Evolutionary conservation across 1,284 basidiomycete species (phyloP), one percentile per base, ranked within the genome.

Genomic region (Rhizoctonia solani): DNA sequence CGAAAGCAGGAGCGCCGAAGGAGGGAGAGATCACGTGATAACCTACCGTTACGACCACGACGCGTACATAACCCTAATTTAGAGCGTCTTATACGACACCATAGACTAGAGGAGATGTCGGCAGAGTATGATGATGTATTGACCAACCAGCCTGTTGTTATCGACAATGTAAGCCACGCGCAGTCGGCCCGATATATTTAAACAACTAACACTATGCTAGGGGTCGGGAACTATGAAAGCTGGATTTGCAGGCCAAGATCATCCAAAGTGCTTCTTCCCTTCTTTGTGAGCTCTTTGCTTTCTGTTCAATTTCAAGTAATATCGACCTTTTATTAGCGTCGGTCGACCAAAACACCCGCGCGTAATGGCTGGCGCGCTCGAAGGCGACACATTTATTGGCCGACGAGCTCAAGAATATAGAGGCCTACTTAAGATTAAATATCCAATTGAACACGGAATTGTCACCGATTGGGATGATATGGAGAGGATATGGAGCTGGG

Each of bases 391-490:
- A 52, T 98, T 97, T 79, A 97, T 98, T 69, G 95, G 95, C 13
- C 83, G 89, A 74, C 87, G 89, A 72, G 95, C 95, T 4, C 95
- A 98, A 79, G 95, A 98, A 74, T 89, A 93, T 72, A 83, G 95
- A 69, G 95, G 95, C 11, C 80, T 98, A 70, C 83, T 98, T 70
- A 96, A 96, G 82, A 96, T 98, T 74, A 95, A 94, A 77, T 98
- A 98, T 76, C 95, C 95, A n/a, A 97, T 98, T 87, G 93, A 95
- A 77, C 86, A 87, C 78, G 87, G 87, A 76, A 93, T 95, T 78
- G 93, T 96, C 74, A 95, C 93, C 79, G 95, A 96, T 87, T 96
- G 93, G 93, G 91, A 93, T 78, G 92, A 93, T 81, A 93, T 93
- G 91, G 91, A 93, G 83, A 93, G 93, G 82, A 93, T 94, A 79